Base-by-base conservation (phyloP, 2,329 filamentous ascomycete species). In the Xylaria sp. region DNA sequence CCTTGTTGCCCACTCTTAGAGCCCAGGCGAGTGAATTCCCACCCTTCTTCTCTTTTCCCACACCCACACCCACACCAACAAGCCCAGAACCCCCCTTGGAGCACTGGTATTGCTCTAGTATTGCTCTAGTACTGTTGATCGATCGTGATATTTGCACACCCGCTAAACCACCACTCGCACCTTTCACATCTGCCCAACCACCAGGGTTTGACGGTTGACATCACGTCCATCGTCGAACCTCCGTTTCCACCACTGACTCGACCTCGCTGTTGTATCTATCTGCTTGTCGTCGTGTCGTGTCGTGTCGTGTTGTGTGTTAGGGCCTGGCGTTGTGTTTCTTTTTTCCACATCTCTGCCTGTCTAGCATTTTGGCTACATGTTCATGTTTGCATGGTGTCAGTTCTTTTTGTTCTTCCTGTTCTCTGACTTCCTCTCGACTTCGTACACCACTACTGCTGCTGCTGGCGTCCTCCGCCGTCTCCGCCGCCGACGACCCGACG, bases 111-210 rank as follows among this genome's bases (percentile, higher is more conserved):
- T 74, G 66, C 67, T 73, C 69, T 74, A 72, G 72, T 73, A 58
- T 72, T 74, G 66, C 67, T 73, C 69, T 74, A 72, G 72, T 73
- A 58, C 71, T 74, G 74, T 72, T 75, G 74, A 77, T 76, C 73
- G 72, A 74, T 75, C 70, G 71, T 78, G 76, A 77, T 78, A 78
- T 77, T 76, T 77, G 67, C 76, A 78, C 76, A 77, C 76, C 76
- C 76, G 75, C 72, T 72, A 75, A 37, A 64, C 59, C 48, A 63
- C 50, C 70, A 67, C 73, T 67, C 63, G 69, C 63, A 66, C 69
- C 66, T 74, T 72, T 67, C 66, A 69, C 68, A 72, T 74, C 75
- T 76, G 68, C 73, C 73, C 76, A 75, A 76, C 75, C 72, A 73
- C 76, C 75, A 74, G 75, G 75, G 76, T 65, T 65, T 62, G 66